Percentiles rank a stretch among this genome's conserved stretches.
Conservation (phyloP, 805 yeast genomes). For the Torulaspora quercuum region DNA sequence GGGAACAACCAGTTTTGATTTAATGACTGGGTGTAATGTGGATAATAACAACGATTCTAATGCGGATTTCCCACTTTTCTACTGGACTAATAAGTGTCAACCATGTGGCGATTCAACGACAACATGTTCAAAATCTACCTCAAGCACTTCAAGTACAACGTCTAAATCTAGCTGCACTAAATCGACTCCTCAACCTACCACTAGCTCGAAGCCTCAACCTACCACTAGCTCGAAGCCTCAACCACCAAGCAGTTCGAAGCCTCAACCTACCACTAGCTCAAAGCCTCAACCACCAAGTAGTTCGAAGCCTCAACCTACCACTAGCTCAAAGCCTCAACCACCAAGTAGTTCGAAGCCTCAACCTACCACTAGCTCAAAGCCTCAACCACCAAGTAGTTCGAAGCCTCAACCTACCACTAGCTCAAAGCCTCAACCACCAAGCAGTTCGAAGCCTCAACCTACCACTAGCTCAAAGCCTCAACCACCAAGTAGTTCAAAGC, state of each 20-base stretch:
- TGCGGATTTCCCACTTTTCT: slow-evolving; percentile 29
- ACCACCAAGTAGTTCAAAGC: not conserved
- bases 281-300: not conserved
- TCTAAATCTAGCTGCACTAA: slow-evolving; percentile 5
- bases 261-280: slow-evolving; percentile 3
- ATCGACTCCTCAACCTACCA: slow-evolving; percentile 4
- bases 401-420: too few relatives aligned
- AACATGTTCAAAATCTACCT: slow-evolving; percentile 3
- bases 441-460: not conserved
- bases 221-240: too few relatives aligned
- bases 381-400: not conserved
- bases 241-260: not conserved
- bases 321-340: too few relatives aligned
- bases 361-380: slow-evolving; percentile 3
- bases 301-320: too few relatives aligned
- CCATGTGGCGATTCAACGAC: slow-evolving; percentile 8
- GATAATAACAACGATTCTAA: slow-evolving; percentile 33
- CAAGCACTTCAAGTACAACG: slow-evolving; percentile 1
- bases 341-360: not conserved
- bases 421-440: slow-evolving; percentile 1
- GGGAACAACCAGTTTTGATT: slow-evolving; percentile 24
- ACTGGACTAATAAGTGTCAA: slow-evolving; percentile 19
- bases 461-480: slow-evolving; percentile 4
- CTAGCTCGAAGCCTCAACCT: too few relatives aligned
- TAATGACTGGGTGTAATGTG: slow-evolving; percentile 27